A percentile compares a stretch with the other conserved stretches of the same genome.
These are phyloP conservation scores for Colletotrichum liaoningense DNA, from an alignment of 2,329 filamentous ascomycete genomes.

Conservation along the genomic window DNA sequence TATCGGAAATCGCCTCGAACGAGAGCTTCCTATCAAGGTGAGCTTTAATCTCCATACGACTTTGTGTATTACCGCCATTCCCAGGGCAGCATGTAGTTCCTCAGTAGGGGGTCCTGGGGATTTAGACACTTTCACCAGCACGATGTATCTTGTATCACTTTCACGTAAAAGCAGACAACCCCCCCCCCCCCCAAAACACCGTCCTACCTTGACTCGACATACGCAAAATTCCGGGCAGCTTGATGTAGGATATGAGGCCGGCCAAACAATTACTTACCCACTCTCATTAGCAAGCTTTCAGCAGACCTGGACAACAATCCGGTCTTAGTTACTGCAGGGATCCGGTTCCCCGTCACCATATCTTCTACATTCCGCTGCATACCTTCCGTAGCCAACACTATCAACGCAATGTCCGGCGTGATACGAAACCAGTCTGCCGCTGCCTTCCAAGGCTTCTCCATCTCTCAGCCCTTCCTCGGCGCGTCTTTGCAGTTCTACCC, in stretches of 20 bases:
- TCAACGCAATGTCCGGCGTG: constrained; percentile 48
- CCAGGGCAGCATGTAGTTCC: neutral
- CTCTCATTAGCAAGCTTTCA: neutral
- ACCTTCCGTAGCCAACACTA: neutral
- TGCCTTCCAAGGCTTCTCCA: constrained; percentile 64
- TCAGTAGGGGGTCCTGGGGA: neutral
- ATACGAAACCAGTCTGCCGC: constrained; percentile 48
- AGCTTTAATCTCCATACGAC: neutral
- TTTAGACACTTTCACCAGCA: neutral
- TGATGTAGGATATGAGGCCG: neutral
- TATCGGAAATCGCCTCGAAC: neutral
- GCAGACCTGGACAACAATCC: neutral
- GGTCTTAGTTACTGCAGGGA: neutral
- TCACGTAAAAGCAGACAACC: neutral
- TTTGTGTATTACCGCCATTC: neutral
- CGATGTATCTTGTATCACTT: neutral
- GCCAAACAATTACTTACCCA: neutral
- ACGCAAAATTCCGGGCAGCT: neutral
- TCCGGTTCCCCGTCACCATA: neutral
- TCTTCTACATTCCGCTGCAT: neutral
- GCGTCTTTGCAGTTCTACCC: constrained; percentile 73
- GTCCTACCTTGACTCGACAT: neutral
- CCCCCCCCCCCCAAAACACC: neutral
- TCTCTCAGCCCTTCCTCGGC: constrained; percentile 69
- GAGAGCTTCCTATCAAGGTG: constrained; percentile 3